Evolutionary conservation across 2,329 filamentous ascomycete species (phyloP), one percentile per base, ranked within the genome.

Genomic region (Teratosphaeria viscida): DNA sequence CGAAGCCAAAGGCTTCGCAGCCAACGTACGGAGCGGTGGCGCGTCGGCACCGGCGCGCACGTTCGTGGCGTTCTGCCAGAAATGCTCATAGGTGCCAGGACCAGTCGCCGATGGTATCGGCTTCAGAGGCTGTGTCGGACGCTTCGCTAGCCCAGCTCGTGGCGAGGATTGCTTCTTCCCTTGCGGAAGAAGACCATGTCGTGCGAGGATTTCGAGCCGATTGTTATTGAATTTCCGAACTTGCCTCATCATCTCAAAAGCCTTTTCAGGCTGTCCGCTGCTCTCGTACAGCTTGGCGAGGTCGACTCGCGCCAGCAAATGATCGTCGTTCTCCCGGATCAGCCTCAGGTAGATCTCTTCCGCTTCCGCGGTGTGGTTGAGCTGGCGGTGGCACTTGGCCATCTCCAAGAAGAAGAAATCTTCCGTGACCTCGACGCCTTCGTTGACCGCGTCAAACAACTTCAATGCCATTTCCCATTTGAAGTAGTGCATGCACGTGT

Each of bases 201-300:
- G 19, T 27, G 55, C 29, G 43, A 70, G 62, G 34, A 68, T 61
- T 54, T 70, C 66, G 29, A 62, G 63, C n/a, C 64, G 59, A 55
- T 79, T 79, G 34, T 23, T 47, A 14, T 29, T 37, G 26, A 56
- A 47, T 91, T 76, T 35, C 83, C 92, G 82, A 8, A 89, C 85
- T 70, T 95, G 87, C 37, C 87, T 87, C 55, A 89, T 84, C 56
- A 91, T 82, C 61, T 88, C 85, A 60, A 91, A 83, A 1, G 91
- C 91, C 67, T 90, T 85, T 67, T 91, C 87, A 26, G 82, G 85
- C 47, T 53, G 52, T 8, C 55, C 54, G 16, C 23, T 52, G 32
- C 27, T n/a, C 74, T 87, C 84, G 68, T 95, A 96, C 72, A 96
- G 84, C 67, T 88, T 91, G 12, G 90, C 90, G 10, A 96, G 79